Percentiles rank a stretch among this genome's conserved stretches.
phyloP scores from a whole-genome alignment of 2,329 filamentous ascomycete species.

The Cercospora nicotianae region DNA sequence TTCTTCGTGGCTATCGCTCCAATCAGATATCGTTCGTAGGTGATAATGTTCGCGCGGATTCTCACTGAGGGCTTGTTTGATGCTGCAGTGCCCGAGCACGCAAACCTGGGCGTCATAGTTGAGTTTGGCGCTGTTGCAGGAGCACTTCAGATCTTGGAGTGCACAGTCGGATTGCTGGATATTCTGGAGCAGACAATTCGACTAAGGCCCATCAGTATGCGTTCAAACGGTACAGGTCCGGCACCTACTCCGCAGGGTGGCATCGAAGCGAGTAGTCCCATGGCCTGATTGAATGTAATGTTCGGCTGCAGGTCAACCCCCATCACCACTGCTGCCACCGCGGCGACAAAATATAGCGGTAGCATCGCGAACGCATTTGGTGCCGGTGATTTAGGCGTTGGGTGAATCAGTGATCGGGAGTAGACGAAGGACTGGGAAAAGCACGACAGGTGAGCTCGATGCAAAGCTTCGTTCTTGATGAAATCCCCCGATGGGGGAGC shows the following conservation, averaged over 20 bases:
- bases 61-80: conserved; percentile 18
- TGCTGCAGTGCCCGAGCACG: conserved; percentile 14
- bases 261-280: background rate
- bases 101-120: conserved; percentile 3
- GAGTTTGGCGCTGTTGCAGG: conserved; percentile 13
- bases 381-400: background rate
- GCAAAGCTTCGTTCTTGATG: background rate
- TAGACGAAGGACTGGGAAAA: background rate
- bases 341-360: background rate
- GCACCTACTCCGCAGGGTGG: background rate
- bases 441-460: background rate
- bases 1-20: conserved; percentile 19
- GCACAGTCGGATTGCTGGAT: conserved; percentile 16
- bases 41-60: background rate
- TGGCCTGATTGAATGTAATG: background rate
- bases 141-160: conserved; percentile 12
- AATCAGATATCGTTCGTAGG: background rate
- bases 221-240: background rate
- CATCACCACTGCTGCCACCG: background rate
- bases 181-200: conserved; percentile 9
- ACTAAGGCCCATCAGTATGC: background rate
- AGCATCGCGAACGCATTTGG: background rate
- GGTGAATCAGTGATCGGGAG: background rate
- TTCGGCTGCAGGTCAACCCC: background rate
- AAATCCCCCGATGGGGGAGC: background rate